phyloP scores from a whole-genome alignment of 2,329 filamentous ascomycete genomes.

The Monilinia laxa region DNA sequence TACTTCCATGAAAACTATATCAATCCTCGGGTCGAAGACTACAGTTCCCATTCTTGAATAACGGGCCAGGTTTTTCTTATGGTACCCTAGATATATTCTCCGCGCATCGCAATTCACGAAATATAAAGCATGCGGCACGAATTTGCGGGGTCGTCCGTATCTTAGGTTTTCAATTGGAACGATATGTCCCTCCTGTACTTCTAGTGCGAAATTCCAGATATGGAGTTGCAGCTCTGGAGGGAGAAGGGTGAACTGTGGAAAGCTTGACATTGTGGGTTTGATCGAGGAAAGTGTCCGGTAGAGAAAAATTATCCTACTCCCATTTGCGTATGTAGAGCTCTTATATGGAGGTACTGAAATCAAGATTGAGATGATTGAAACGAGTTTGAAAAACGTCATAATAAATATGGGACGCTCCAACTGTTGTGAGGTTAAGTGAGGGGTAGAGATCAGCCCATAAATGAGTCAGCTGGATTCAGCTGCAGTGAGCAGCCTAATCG shows the following conservation, averaged over 20 bases:
- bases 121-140: constrained; percentile 7
- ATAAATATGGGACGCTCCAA: neutral
- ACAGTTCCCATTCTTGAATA: neutral
- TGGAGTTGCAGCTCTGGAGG: constrained; percentile 5
- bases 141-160: constrained; percentile 10
- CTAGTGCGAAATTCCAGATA: constrained; percentile 7
- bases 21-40: constrained; percentile 7
- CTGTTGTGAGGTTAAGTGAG: neutral
- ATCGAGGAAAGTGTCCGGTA: too few relatives aligned
- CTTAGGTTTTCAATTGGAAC: neutral
- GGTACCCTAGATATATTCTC: constrained; percentile 11
- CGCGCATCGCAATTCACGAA: constrained; percentile 15
- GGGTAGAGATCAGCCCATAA: neutral
- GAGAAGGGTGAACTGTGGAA: neutral
- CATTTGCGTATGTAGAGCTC: neutral
- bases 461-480: neutral
- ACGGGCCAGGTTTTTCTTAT: constrained; percentile 6
- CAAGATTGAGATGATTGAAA: neutral
- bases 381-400: neutral
- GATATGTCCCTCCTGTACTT: neutral
- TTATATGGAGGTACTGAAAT: too few relatives aligned
- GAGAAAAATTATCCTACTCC: neutral
- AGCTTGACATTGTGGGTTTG: constrained; percentile 6
- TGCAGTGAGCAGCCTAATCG: neutral
- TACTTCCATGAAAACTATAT: neutral